Evolutionary conservation across 768 basidiomycete genomes (phyloP).

Genomic region (Cubamyces sp.): DNA sequence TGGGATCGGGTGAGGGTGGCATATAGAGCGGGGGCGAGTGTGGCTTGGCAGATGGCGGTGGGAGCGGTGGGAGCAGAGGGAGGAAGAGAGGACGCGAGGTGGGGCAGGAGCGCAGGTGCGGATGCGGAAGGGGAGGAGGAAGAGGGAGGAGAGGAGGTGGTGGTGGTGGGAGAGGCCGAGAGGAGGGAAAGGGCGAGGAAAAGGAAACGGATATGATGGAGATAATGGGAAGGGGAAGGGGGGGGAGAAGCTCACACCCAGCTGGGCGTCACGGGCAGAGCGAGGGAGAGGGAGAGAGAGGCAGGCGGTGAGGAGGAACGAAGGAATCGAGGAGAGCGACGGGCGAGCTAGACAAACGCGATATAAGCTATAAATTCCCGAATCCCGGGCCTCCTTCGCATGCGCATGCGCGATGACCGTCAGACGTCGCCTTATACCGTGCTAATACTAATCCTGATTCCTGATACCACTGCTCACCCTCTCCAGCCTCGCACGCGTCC

Average conservation of each 20-base stretch:
- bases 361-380: background rate
- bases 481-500: too few species aligned
- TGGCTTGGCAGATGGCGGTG: slow-evolving; percentile 16
- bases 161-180: background rate
- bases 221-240: background rate
- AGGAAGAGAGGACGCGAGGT: background rate
- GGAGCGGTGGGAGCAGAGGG: slow-evolving; percentile 21
- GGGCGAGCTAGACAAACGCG: background rate
- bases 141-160: slow-evolving; percentile 19
- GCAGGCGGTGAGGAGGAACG: background rate
- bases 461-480: too few species aligned
- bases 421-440: too few species aligned
- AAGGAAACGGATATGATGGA: slow-evolving; percentile 21
- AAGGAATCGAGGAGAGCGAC: background rate
- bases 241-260: background rate
- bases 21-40: slow-evolving; percentile 23
- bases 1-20: slow-evolving; percentile 38
- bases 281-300: background rate
- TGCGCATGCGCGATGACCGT: too few species aligned
- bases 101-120: slow-evolving; percentile 2
- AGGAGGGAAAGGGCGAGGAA: slow-evolving; percentile 15
- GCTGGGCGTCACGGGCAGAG: background rate
- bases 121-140: slow-evolving; percentile 27
- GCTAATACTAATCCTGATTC: too few species aligned
- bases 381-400: background rate